Percentiles rank a stretch among this genome's conserved stretches.
These are phyloP conservation scores for Boeremia lycopersici DNA, from an alignment of 2,329 filamentous ascomycete species.

Conservation along the genomic window DNA sequence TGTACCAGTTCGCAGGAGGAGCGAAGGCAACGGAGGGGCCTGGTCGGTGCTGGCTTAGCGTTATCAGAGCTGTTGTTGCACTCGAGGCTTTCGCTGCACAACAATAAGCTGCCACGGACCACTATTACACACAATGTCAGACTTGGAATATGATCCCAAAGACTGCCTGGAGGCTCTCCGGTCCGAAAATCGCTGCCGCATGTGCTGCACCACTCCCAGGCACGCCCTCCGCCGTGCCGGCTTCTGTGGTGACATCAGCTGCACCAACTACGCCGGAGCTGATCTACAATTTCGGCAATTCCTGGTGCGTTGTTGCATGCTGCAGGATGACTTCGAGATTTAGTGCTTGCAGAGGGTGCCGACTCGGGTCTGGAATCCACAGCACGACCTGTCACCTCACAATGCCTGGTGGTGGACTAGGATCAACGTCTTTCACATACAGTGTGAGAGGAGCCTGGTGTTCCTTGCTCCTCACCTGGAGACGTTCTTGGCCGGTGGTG, in stretches of 20 bases:
- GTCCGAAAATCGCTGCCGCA: not conserved
- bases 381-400: too few species aligned
- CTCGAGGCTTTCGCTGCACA: not conserved
- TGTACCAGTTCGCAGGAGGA: not conserved
- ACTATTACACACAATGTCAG: not conserved
- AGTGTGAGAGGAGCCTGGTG: not conserved
- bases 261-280: too few species aligned
- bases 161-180: not conserved
- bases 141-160: not conserved
- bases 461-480: not conserved
- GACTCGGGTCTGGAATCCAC: not conserved
- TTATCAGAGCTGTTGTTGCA: not conserved
- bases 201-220: not conserved
- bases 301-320: not conserved
- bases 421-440: not conserved
- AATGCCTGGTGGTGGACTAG: not conserved
- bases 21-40: not conserved
- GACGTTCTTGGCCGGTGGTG: not conserved
- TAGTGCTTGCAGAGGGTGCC: not conserved
- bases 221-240: not conserved
- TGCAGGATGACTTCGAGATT: not conserved
- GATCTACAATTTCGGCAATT: not conserved
- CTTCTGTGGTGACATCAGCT: not conserved
- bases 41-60: slow-evolving; percentile 1
- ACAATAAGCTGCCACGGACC: not conserved